phyloP scores from a whole-genome alignment of 441 rosid genomes.

The Adansonia grandidieri region DNA sequence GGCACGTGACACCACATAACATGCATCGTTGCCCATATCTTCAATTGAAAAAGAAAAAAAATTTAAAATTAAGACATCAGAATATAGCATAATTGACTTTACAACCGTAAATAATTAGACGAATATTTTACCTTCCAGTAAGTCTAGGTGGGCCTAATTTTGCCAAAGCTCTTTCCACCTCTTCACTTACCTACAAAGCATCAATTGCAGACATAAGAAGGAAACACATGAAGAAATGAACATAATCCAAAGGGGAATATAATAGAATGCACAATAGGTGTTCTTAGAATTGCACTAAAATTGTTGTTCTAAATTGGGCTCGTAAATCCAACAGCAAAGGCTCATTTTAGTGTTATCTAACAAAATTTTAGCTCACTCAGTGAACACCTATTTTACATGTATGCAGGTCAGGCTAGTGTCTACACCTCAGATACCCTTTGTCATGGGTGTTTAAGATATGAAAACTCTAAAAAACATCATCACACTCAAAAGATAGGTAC shows the following conservation, averaged over 20 bases:
- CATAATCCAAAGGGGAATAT: slow-evolving; percentile 1
- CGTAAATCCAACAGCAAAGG: neutral
- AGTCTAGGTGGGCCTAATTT: slow-evolving; percentile 91
- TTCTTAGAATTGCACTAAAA: neutral
- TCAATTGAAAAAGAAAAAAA: neutral
- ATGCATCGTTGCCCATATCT: slow-evolving; percentile 18
- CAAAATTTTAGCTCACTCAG: neutral
- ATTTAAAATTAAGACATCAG: neutral
- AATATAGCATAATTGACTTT: neutral
- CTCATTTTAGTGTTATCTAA: slow-evolving; percentile 2
- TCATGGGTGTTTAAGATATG: neutral
- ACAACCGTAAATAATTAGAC: slow-evolving; percentile 12
- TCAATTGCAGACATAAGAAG: slow-evolving; percentile 30
- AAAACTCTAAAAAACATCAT: neutral
- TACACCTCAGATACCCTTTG: slow-evolving; percentile 1
- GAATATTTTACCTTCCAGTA: slow-evolving; percentile 63
- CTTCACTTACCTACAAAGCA: slow-evolving; percentile 88
- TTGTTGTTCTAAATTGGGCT: neutral
- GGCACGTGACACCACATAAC: neutral
- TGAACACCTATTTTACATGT: slow-evolving; percentile 2
- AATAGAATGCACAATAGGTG: neutral
- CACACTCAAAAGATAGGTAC: neutral
- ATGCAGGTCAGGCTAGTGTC: neutral
- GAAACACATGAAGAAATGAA: neutral
- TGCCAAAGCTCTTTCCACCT: slow-evolving; percentile 46